These are phyloP conservation scores for Globisporangium mamillatum DNA, from an alignment of 352 stramenopile genomes.

Conservation along the genomic window DNA sequence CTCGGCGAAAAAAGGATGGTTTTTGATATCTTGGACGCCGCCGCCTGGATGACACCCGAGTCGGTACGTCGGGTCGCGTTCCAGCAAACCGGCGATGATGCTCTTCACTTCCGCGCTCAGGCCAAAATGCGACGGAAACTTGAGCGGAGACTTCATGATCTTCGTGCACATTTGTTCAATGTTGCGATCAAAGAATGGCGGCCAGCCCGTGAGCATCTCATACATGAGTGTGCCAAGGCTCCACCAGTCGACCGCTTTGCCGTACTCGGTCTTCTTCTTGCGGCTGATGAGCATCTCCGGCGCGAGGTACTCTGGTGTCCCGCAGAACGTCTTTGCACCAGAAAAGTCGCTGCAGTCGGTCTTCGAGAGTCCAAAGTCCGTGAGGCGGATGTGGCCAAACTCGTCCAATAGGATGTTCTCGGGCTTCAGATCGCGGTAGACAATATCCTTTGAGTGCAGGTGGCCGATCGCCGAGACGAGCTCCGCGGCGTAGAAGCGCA, in stretches of 20 bases:
- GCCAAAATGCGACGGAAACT: constrained; percentile 83
- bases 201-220: constrained; percentile 94
- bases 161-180: constrained; percentile 91
- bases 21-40: constrained; percentile 72
- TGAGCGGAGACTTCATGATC: constrained; percentile 88
- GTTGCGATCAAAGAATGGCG: constrained; percentile 92
- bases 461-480: constrained; percentile 88
- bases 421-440: constrained; percentile 93
- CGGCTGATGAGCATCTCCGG: constrained; percentile 89
- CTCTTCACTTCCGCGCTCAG: constrained; percentile 74
- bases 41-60: constrained; percentile 66
- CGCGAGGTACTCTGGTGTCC: constrained; percentile 85
- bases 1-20: constrained; percentile 75
- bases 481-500: constrained; percentile 93
- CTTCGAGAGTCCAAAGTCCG: constrained; percentile 93
- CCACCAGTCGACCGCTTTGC: constrained; percentile 94
- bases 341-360: constrained; percentile 72
- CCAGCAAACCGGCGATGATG: constrained; percentile 72
- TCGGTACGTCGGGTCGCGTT: constrained; percentile 67
- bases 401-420: constrained; percentile 94
- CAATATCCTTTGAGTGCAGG: constrained; percentile 89
- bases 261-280: constrained; percentile 88
- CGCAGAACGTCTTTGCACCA: constrained; percentile 87
- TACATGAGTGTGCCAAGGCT: constrained; percentile 92
- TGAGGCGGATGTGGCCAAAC: constrained; percentile 89